Evolutionary conservation across 345 rosid species (phyloP).

Genomic region (Linum lewisii): DNA sequence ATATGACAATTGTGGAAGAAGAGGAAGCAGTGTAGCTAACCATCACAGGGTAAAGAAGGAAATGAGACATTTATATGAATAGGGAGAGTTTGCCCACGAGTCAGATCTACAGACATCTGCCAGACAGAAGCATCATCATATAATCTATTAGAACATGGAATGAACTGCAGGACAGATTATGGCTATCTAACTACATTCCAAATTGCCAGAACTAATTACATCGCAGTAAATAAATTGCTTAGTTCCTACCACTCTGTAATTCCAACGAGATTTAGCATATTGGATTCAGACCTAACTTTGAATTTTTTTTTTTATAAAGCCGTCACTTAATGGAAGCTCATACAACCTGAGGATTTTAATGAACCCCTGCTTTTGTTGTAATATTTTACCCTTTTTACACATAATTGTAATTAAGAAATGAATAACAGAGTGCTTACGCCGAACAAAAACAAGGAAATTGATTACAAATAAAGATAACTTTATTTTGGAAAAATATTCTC

Average conservation of each 20-base stretch:
- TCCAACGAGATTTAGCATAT: neutral
- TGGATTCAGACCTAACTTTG: too few relatives aligned
- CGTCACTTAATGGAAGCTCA: too few relatives aligned
- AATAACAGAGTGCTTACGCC: too few relatives aligned
- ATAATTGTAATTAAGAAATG: too few relatives aligned
- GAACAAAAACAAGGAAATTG: too few relatives aligned
- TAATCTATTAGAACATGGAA: neutral
- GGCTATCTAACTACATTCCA: neutral
- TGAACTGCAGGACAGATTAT: neutral
- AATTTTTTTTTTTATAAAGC: too few relatives aligned
- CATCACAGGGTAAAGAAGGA: constrained; percentile 89
- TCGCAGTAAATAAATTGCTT: neutral
- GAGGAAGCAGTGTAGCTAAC: constrained; percentile 24
- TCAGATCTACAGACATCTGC: constrained; percentile 98
- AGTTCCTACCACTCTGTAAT: neutral
- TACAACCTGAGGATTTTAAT: too few relatives aligned
- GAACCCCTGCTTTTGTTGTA: too few relatives aligned
- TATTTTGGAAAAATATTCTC: too few relatives aligned
- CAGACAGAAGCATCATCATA: constrained; percentile 8
- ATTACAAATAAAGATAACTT: too few relatives aligned
- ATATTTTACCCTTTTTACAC: too few relatives aligned
- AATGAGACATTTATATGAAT: constrained; percentile 86
- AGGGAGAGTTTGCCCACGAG: constrained; percentile 91
- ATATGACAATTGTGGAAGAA: neutral
- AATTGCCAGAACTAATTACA: neutral